A percentile compares a stretch with the other conserved stretches of the same genome.
Evolutionary conservation across 495 filamentous ascomycete species (phyloP).

Genomic region (Xylaria scruposa): DNA sequence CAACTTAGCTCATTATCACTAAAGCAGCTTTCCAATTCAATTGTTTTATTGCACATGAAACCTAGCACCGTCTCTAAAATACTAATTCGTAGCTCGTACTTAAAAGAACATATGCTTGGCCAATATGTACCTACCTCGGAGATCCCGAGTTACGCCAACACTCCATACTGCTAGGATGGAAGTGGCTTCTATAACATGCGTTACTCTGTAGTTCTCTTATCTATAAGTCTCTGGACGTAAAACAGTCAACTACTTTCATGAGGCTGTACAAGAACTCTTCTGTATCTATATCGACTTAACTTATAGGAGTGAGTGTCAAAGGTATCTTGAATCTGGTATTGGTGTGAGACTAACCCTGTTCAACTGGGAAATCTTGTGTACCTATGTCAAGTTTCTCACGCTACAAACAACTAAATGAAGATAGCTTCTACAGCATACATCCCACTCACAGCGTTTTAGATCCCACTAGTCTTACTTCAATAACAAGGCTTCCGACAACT

Average conservation of each 20-base stretch:
- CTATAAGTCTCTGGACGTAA: not conserved
- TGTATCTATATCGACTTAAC: not conserved
- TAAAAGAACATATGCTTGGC: not conserved
- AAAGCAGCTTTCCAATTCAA: not conserved
- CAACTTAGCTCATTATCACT: not conserved
- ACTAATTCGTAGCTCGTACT: not conserved
- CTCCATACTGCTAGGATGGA: not conserved
- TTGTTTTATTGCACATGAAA: not conserved
- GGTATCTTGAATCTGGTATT: not conserved
- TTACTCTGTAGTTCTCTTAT: not conserved
- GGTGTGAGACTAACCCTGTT: not conserved
- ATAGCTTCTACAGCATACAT: not conserved
- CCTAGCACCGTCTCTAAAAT: too few relatives aligned
- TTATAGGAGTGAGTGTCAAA: not conserved
- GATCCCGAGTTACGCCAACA: not conserved
- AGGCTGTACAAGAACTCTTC: not conserved
- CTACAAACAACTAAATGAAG: not conserved
- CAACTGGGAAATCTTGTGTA: not conserved
- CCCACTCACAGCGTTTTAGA: not conserved
- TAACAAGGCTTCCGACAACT: too few relatives aligned
- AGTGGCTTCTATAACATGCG: not conserved
- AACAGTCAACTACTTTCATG: too few relatives aligned
- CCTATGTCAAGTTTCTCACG: not conserved
- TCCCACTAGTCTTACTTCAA: not conserved
- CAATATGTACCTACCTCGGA: not conserved